phyloP scores from a whole-genome alignment of 169 alveolate genomes.

The Ichthyophthirius multifiliis region DNA sequence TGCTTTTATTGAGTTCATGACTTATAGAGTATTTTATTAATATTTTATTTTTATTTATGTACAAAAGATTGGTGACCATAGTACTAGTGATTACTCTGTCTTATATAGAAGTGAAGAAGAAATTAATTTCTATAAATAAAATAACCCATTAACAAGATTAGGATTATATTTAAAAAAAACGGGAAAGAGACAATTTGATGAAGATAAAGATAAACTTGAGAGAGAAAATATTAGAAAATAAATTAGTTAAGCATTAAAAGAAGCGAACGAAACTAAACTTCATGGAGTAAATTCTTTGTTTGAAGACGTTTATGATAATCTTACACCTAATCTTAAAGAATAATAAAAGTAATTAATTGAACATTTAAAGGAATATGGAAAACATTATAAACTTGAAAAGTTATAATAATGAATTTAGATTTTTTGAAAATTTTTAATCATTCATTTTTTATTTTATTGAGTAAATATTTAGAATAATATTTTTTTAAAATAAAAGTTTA shows the following conservation, averaged over 20 bases:
- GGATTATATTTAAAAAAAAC: conserved; percentile 76
- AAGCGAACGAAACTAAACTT: conserved; percentile 19
- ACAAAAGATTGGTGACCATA: conserved; percentile 90
- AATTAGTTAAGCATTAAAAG: conserved; percentile 68
- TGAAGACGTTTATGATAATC: conserved; percentile 89
- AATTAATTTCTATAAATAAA: conserved; percentile 81
- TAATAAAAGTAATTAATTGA: conserved; percentile 58
- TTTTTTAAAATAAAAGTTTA: no score
- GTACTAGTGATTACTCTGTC: conserved; percentile 94
- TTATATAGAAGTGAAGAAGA: conserved; percentile 89
- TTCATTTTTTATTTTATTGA: no score
- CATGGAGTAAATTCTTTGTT: conserved; percentile 71
- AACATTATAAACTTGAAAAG: conserved; percentile 58
- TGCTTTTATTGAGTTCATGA: conserved; percentile 91
- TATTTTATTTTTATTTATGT: not conserved
- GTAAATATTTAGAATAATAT: no score
- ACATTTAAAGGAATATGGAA: conserved; percentile 66
- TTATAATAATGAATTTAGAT: conserved; percentile 47
- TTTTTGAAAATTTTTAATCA: conserved; percentile 41
- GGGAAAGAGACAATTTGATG: conserved; percentile 27
- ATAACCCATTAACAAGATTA: conserved; percentile 69
- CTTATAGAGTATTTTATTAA: conserved; percentile 77
- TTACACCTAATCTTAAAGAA: conserved; percentile 68
- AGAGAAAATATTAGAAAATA: conserved; percentile 68
- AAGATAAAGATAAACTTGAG: conserved; percentile 56